Conservation (phyloP, 2,329 filamentous ascomycete genomes). For the Phialocephala sp. region DNA sequence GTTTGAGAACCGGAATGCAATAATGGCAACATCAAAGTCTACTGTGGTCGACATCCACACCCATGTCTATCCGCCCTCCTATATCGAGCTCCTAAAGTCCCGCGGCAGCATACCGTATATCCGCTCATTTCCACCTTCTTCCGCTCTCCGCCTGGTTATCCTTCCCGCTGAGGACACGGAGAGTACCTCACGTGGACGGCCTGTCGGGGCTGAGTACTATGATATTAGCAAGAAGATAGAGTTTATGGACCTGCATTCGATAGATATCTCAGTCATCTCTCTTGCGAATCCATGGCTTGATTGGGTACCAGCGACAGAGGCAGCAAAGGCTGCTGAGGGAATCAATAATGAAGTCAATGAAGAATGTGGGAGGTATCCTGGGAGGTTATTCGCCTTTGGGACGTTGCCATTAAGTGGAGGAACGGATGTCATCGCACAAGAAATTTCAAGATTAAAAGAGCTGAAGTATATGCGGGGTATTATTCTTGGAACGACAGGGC, state of each 20-base stretch:
- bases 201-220: slow-evolving; percentile 83
- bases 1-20: not conserved
- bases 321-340: slow-evolving; percentile 64
- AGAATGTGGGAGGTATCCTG: slow-evolving; percentile 70
- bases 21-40: slow-evolving; percentile 41
- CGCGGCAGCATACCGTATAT: slow-evolving; percentile 72
- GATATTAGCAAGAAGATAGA: slow-evolving; percentile 79
- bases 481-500: slow-evolving; percentile 83
- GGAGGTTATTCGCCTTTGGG: slow-evolving; percentile 81
- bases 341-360: slow-evolving; percentile 81
- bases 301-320: slow-evolving; percentile 69
- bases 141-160: slow-evolving; percentile 68
- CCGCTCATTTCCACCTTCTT: slow-evolving; percentile 61
- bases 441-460: slow-evolving; percentile 65
- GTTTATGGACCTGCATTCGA: slow-evolving; percentile 87
- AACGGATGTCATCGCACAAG: slow-evolving; percentile 62
- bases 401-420: slow-evolving; percentile 78
- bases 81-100: slow-evolving; percentile 64
- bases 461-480: slow-evolving; percentile 80
- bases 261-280: slow-evolving; percentile 83
- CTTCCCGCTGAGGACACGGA: slow-evolving; percentile 62
- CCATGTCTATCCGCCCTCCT: slow-evolving; percentile 71
- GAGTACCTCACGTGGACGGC: slow-evolving; percentile 72
- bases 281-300: slow-evolving; percentile 95
- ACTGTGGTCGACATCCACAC: slow-evolving; percentile 71